These are phyloP conservation scores for Backusella morwellensis DNA, from an alignment of 192 early-diverging fungal species.

Conservation along the genomic window DNA sequence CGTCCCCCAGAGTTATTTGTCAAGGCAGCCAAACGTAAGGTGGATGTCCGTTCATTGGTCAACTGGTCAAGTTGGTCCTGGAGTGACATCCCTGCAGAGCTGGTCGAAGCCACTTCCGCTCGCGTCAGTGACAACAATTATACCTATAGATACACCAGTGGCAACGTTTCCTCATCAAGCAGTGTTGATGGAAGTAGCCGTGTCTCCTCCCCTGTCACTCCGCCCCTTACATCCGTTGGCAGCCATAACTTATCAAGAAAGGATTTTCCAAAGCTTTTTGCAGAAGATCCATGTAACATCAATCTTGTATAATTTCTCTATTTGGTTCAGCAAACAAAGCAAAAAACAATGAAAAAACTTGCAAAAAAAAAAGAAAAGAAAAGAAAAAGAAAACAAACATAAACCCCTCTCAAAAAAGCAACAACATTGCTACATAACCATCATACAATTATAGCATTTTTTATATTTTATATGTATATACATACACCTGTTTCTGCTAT, in stretches of 20 bases:
- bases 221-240: not conserved
- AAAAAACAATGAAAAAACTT: not conserved
- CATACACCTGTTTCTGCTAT: constrained; percentile 1
- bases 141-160: not conserved
- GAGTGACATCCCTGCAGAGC: constrained; percentile 10
- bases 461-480: constrained; percentile 1
- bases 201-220: constrained; percentile 7
- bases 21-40: constrained; percentile 32
- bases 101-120: not conserved
- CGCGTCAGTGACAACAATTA: not conserved
- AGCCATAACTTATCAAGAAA: not conserved
- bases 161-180: not conserved
- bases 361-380: not conserved
- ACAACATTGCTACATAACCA: not conserved
- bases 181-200: not conserved
- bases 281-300: not conserved
- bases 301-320: not conserved
- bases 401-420: not conserved
- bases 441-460: constrained; percentile 5
- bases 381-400: not conserved
- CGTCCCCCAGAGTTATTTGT: constrained; percentile 27
- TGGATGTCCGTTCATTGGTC: constrained; percentile 23
- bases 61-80: constrained; percentile 24
- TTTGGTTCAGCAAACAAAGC: not conserved
- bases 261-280: not conserved